A percentile compares a stretch with the other conserved stretches of the same genome.
Evolutionary conservation across 495 filamentous ascomycete genomes (phyloP).

Genomic region (Neurospora discreta): DNA sequence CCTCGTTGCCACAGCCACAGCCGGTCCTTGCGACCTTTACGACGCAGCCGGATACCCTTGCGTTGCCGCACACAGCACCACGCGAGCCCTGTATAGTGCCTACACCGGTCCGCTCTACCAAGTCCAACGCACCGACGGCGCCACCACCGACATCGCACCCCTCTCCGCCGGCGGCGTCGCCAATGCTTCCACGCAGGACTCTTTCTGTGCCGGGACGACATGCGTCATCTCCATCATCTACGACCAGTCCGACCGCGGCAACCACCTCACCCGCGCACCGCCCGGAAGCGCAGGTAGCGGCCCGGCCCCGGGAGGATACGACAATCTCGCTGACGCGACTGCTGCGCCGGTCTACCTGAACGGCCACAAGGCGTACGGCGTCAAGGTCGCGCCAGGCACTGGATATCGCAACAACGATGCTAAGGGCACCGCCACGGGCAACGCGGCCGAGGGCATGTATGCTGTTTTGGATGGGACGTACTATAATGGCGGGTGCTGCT

Average conservation of each 20-base stretch:
- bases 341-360: slow-evolving; percentile 48
- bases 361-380: slow-evolving; percentile 47
- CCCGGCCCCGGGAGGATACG: slow-evolving; percentile 42
- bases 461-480: slow-evolving; percentile 37
- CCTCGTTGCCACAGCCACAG: neutral
- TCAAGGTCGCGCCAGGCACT: slow-evolving; percentile 35
- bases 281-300: slow-evolving; percentile 37
- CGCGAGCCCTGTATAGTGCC: slow-evolving; percentile 31
- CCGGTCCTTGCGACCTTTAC: neutral
- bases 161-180: slow-evolving; percentile 41
- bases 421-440: slow-evolving; percentile 39
- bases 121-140: slow-evolving; percentile 38
- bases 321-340: slow-evolving; percentile 42
- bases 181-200: slow-evolving; percentile 44
- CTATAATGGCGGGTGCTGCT: slow-evolving; percentile 39
- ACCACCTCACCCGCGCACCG: slow-evolving; percentile 47
- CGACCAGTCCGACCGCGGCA: slow-evolving; percentile 47
- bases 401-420: slow-evolving; percentile 32
- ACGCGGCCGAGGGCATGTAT: slow-evolving; percentile 47
- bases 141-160: slow-evolving; percentile 35
- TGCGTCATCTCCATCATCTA: slow-evolving; percentile 50
- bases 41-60: neutral
- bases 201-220: slow-evolving; percentile 45
- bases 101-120: slow-evolving; percentile 45
- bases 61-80: neutral